Conservation (phyloP, 2,329 filamentous ascomycete genomes). For the Botryotinia globosa region DNA sequence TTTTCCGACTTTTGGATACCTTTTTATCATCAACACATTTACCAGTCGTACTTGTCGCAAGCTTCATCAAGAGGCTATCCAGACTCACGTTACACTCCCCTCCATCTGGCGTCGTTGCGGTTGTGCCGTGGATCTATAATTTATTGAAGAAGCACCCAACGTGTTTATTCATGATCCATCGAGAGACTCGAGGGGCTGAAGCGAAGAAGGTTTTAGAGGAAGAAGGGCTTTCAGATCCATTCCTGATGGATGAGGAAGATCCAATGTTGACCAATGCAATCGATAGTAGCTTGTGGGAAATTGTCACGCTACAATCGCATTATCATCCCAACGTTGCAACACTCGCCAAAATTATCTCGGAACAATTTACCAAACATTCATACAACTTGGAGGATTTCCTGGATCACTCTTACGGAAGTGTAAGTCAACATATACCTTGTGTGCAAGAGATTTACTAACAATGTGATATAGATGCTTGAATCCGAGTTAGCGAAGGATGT, state of each 20-base stretch:
- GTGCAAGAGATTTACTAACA: slow-evolving; percentile 38
- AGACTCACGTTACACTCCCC: slow-evolving; percentile 83
- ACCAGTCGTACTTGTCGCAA: slow-evolving; percentile 84
- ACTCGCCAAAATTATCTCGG: slow-evolving; percentile 86
- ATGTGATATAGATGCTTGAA: slow-evolving; percentile 64
- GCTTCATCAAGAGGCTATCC: slow-evolving; percentile 92
- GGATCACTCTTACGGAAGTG: slow-evolving; percentile 84
- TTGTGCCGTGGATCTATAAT: slow-evolving; percentile 95
- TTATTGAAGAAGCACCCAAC: slow-evolving; percentile 84
- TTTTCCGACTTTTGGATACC: slow-evolving; percentile 87
- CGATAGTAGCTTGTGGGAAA: slow-evolving; percentile 92
- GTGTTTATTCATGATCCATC: slow-evolving; percentile 95
- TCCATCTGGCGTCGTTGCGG: slow-evolving; percentile 81
- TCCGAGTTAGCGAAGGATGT: slow-evolving; percentile 79
- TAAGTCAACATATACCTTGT: slow-evolving; percentile 45
- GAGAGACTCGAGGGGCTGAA: slow-evolving; percentile 60
- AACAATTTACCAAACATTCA: slow-evolving; percentile 94
- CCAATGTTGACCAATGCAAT: slow-evolving; percentile 85
- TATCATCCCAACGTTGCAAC: slow-evolving; percentile 97
- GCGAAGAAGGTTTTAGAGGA: slow-evolving; percentile 58
- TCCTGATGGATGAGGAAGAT: slow-evolving; percentile 70
- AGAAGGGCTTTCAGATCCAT: slow-evolving; percentile 67
- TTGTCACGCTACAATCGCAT: slow-evolving; percentile 85
- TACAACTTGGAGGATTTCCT: slow-evolving; percentile 98
- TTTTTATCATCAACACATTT: slow-evolving; percentile 91